Conservation (phyloP, 1,284 basidiomycete genomes). For the Bondarzewia mesenterica region DNA sequence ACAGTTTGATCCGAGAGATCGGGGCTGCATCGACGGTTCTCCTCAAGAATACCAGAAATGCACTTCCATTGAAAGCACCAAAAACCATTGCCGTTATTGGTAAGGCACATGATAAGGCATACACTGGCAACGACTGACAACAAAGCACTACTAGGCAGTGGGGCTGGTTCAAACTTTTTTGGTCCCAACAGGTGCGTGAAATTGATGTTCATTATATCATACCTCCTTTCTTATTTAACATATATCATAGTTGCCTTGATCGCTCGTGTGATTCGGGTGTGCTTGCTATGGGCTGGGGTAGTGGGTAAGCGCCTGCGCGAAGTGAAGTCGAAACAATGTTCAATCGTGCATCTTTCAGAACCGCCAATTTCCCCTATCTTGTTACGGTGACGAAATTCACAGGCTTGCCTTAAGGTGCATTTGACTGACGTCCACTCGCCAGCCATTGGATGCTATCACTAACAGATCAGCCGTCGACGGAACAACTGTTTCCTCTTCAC, state of each 20-base stretch:
- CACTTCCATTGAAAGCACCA: slow-evolving; percentile 48
- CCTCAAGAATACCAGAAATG: slow-evolving; percentile 56
- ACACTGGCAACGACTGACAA: background rate
- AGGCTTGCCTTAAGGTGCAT: background rate
- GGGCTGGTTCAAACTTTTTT: slow-evolving; percentile 44
- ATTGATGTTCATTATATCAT: slow-evolving; percentile 4
- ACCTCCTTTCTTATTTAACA: slow-evolving; percentile 9
- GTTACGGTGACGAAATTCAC: slow-evolving; percentile 16
- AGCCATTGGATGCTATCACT: slow-evolving; percentile 43
- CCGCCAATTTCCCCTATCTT: slow-evolving; percentile 24
- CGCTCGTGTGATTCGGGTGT: slow-evolving; percentile 23
- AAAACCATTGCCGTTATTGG: slow-evolving; percentile 44
- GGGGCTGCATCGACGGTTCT: slow-evolving; percentile 64
- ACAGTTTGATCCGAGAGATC: slow-evolving; percentile 54
- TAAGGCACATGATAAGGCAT: background rate
- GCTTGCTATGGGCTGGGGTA: slow-evolving; percentile 55
- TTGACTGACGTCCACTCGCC: background rate
- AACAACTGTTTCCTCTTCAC: slow-evolving; percentile 37
- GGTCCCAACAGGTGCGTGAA: slow-evolving; percentile 52
- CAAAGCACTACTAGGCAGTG: slow-evolving; percentile 33
- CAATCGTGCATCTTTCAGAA: slow-evolving; percentile 9
- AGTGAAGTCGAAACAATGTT: no score
- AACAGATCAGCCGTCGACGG: slow-evolving; percentile 30
- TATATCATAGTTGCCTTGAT: slow-evolving; percentile 15
- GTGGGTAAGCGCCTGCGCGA: slow-evolving; percentile 33